phyloP scores from a whole-genome alignment of 2,329 filamentous ascomycete genomes.

The Coniochaeta sp. region DNA sequence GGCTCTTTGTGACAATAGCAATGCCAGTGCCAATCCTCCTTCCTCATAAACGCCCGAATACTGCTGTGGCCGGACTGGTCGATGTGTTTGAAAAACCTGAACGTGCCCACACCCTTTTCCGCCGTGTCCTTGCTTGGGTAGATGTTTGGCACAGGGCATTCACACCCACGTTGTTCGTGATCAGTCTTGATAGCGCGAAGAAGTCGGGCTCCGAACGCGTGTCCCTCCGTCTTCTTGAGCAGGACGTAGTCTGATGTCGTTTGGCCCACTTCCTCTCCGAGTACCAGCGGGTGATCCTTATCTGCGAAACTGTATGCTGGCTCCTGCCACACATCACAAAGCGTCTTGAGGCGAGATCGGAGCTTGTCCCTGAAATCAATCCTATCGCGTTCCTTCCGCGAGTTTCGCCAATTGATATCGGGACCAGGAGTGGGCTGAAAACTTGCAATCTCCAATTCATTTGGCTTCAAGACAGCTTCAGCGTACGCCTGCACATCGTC shows the following conservation, averaged over 20 bases:
- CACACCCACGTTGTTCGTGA: slow-evolving; percentile 13
- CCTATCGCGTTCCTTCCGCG: too few relatives aligned
- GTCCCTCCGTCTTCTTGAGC: slow-evolving; percentile 10
- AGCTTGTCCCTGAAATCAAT: too few relatives aligned
- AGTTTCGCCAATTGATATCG: too few relatives aligned
- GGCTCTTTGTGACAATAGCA: slow-evolving; percentile 9
- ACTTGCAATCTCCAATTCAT: too few relatives aligned
- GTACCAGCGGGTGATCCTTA: not conserved
- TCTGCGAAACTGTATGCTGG: not conserved
- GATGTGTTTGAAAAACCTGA: slow-evolving; percentile 15
- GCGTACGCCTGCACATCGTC: too few relatives aligned
- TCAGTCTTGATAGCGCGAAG: slow-evolving; percentile 15
- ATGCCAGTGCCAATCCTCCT: slow-evolving; percentile 14
- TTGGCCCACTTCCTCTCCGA: not conserved
- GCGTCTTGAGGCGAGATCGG: not conserved
- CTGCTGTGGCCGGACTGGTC: slow-evolving; percentile 4
- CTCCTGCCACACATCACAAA: not conserved
- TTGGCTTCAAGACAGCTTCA: too few relatives aligned
- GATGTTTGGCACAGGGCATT: slow-evolving; percentile 13
- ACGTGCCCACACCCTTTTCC: slow-evolving; percentile 11
- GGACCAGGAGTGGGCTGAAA: too few relatives aligned
- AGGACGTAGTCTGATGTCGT: slow-evolving; percentile 4
- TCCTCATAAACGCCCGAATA: slow-evolving; percentile 14
- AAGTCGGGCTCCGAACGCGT: slow-evolving; percentile 14
- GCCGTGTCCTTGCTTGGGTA: slow-evolving; percentile 16